These are phyloP conservation scores for Fusarium scirpi DNA, from an alignment of 2,329 filamentous ascomycete species.

Conservation along the genomic window DNA sequence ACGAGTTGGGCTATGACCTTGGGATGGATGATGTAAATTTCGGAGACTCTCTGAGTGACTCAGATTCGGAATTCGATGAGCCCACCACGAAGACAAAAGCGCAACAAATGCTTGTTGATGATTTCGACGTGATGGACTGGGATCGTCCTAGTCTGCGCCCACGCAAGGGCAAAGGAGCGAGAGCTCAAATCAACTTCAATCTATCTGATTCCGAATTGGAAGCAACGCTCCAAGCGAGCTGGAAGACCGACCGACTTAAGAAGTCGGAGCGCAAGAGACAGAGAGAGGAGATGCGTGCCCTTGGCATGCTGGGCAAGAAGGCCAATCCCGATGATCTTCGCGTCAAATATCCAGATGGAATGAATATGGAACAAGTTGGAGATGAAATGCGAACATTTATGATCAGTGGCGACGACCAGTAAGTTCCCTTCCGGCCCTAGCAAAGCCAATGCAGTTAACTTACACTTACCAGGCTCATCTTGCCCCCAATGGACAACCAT, in stretches of 20 bases:
- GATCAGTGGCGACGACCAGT: slow-evolving; percentile 71
- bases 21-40: slow-evolving; percentile 34
- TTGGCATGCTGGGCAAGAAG: slow-evolving; percentile 73
- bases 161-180: slow-evolving; percentile 72
- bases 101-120: slow-evolving; percentile 60
- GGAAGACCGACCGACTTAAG: slow-evolving; percentile 75
- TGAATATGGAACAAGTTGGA: slow-evolving; percentile 77
- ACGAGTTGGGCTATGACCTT: slow-evolving; percentile 38
- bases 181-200: slow-evolving; percentile 63
- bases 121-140: slow-evolving; percentile 89
- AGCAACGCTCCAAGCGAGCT: slow-evolving; percentile 67
- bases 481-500: slow-evolving; percentile 87
- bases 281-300: slow-evolving; percentile 74
- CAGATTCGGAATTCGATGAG: slow-evolving; percentile 24
- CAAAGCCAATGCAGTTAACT: slow-evolving; percentile 16
- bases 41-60: slow-evolving; percentile 32
- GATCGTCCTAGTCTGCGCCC: slow-evolving; percentile 73
- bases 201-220: slow-evolving; percentile 76
- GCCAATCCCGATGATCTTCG: slow-evolving; percentile 69
- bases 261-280: slow-evolving; percentile 78
- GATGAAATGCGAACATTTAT: slow-evolving; percentile 81
- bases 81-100: slow-evolving; percentile 55
- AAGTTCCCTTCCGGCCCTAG: slow-evolving; percentile 44
- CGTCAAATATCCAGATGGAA: slow-evolving; percentile 78
- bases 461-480: slow-evolving; percentile 65